A percentile compares a stretch with the other conserved stretches of the same genome.
These are phyloP conservation scores for Saccharomyces hybrid DNA, from an alignment of 1,139 yeast species.

Conservation along the genomic window DNA sequence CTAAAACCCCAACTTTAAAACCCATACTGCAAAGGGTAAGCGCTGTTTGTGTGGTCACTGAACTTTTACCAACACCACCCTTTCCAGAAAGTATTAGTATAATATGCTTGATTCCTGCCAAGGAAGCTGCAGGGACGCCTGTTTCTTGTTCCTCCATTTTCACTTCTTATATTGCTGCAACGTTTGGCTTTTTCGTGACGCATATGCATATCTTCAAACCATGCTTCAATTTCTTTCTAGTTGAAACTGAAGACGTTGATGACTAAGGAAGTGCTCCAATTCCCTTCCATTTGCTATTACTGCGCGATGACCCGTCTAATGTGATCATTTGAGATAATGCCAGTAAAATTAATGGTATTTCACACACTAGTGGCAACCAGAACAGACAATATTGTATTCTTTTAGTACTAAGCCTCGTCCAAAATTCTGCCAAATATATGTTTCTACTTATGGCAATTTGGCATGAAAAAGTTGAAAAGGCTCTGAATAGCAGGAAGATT, in stretches of 20 bases:
- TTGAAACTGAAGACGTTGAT: neutral
- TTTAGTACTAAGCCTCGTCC: too few relatives aligned
- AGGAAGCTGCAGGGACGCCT: constrained; percentile 41
- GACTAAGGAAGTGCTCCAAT: neutral
- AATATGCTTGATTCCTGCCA: constrained; percentile 64
- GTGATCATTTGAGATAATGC: neutral
- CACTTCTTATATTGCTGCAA: neutral
- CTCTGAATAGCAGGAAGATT: too few relatives aligned
- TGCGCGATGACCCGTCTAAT: neutral
- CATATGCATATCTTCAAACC: neutral
- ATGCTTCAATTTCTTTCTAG: neutral
- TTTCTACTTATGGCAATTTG: too few relatives aligned
- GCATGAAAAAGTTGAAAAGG: too few relatives aligned
- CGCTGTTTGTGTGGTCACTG: constrained; percentile 91
- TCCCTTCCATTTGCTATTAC: neutral
- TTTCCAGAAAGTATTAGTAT: constrained; percentile 81
- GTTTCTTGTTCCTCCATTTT: neutral
- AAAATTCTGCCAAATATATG: too few relatives aligned
- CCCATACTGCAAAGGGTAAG: constrained; percentile 65
- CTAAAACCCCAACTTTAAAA: constrained; percentile 81
- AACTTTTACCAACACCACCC: constrained; percentile 98
- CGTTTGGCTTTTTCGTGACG: neutral
- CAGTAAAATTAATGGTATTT: neutral
- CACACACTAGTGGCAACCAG: too few relatives aligned
- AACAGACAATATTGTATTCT: too few relatives aligned